Conservation (phyloP, 1,284 basidiomycete genomes). For the Leccinum subatratum region DNA sequence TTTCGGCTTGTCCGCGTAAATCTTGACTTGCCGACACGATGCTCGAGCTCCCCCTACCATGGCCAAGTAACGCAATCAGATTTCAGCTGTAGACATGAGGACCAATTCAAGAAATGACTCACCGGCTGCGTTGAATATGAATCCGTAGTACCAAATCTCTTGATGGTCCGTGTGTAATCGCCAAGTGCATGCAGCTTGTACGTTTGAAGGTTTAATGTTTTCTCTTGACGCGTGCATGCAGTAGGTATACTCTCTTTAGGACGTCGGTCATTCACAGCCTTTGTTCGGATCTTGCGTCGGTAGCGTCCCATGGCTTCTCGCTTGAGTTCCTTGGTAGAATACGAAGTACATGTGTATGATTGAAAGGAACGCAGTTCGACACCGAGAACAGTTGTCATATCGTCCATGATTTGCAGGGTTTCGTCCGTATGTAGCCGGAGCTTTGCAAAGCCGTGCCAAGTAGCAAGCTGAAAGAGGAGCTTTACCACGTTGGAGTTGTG, state of each 20-base stretch:
- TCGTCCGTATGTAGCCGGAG: neutral
- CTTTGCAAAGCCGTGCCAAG: neutral
- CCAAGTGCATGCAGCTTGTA: neutral
- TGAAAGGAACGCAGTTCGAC: neutral
- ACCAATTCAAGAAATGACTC: too few species aligned
- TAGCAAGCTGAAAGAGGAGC: neutral
- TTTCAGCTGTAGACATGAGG: too few species aligned
- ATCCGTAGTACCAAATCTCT: too few species aligned
- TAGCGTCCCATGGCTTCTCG: neutral
- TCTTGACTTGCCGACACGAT: too few species aligned
- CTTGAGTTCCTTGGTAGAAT: neutral
- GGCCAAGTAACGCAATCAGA: too few species aligned
- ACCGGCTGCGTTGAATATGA: too few species aligned
- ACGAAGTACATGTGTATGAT: neutral
- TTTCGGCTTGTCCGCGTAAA: too few species aligned
- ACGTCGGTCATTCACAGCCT: neutral
- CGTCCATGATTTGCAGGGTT: neutral
- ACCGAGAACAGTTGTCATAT: neutral
- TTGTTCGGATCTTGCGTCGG: neutral
- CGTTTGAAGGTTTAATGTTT: neutral
- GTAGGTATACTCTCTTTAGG: neutral
- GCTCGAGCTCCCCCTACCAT: too few species aligned
- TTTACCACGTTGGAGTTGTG: neutral
- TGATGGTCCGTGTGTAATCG: neutral
- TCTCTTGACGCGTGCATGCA: too few species aligned